Percentiles rank a stretch among this genome's conserved stretches.
Conservation (phyloP, 2,329 filamentous ascomycete species). For the Trichoderma atrobrunneum region DNA sequence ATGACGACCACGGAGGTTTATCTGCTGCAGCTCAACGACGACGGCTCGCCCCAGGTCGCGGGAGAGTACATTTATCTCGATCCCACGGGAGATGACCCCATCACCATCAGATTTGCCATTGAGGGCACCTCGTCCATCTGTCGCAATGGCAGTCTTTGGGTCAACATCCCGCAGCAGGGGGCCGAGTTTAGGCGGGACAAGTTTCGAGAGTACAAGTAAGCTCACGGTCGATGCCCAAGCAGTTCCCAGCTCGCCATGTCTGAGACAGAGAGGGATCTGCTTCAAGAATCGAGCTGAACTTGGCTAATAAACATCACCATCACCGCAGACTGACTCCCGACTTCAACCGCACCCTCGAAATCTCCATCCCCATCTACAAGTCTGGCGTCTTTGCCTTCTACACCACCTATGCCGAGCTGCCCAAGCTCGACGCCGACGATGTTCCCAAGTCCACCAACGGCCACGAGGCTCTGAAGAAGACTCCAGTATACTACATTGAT, state of each 20-base stretch:
- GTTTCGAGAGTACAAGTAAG: slow-evolving; percentile 88
- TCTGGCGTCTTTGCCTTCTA: slow-evolving; percentile 94
- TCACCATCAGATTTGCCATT: slow-evolving; percentile 83
- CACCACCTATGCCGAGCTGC: slow-evolving; percentile 84
- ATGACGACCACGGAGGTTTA: slow-evolving; percentile 74
- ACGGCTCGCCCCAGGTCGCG: slow-evolving; percentile 84
- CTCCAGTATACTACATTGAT: slow-evolving; percentile 86
- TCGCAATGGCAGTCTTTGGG: slow-evolving; percentile 89
- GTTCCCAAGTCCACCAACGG: slow-evolving; percentile 29
- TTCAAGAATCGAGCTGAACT: background rate
- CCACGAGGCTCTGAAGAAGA: slow-evolving; percentile 56
- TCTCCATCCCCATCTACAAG: slow-evolving; percentile 79
- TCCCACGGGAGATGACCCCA: slow-evolving; percentile 67
- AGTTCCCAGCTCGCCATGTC: background rate
- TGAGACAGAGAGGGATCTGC: background rate
- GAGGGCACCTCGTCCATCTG: slow-evolving; percentile 96
- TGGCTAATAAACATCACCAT: background rate
- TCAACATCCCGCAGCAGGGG: slow-evolving; percentile 83
- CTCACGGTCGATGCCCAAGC: slow-evolving; percentile 16
- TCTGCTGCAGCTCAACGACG: slow-evolving; percentile 84
- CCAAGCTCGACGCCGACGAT: slow-evolving; percentile 51
- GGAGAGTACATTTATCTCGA: slow-evolving; percentile 91
- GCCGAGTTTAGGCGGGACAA: slow-evolving; percentile 71
- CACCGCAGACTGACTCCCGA: slow-evolving; percentile 71
- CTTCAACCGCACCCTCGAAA: slow-evolving; percentile 88